phyloP scores from a whole-genome alignment of 257 asterid species.

The Jasminum sambac region DNA sequence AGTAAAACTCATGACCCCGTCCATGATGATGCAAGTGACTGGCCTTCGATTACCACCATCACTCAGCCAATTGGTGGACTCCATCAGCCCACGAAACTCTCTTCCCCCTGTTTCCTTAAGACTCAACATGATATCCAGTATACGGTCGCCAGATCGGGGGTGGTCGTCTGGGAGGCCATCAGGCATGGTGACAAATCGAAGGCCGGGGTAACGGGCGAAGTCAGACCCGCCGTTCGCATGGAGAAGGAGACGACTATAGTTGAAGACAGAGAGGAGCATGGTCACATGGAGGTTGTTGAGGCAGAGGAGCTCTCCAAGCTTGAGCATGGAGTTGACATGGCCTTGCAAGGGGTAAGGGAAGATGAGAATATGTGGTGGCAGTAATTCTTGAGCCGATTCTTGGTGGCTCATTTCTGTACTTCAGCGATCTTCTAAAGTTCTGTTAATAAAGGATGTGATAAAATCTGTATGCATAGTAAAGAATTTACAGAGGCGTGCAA shows the following conservation, averaged over 20 bases:
- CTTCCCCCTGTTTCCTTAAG: constrained; percentile 15
- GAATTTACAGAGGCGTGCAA: neutral
- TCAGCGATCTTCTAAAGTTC: neutral
- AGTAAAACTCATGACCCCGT: constrained; percentile 18
- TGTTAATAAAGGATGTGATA: neutral
- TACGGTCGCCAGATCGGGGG: constrained; percentile 12
- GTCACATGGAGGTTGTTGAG: constrained; percentile 26
- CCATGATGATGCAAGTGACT: constrained; percentile 1
- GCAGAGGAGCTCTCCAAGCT: constrained; percentile 40
- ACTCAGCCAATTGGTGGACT: constrained; percentile 10
- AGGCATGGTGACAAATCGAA: constrained; percentile 16
- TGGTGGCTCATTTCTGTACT: neutral
- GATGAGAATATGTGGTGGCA: constrained; percentile 32
- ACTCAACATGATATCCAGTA: constrained; percentile 21
- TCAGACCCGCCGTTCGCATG: constrained; percentile 12
- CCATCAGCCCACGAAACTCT: constrained; percentile 13
- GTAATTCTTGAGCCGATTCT: neutral
- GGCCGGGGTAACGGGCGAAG: constrained; percentile 17
- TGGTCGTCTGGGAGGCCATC: constrained; percentile 25
- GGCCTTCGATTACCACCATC: neutral
- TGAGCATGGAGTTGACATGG: constrained; percentile 43
- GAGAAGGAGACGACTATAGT: constrained; percentile 26
- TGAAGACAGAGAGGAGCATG: constrained; percentile 27
- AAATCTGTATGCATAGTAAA: neutral
- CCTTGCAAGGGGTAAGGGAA: constrained; percentile 43